These are phyloP conservation scores for Coemansia sp. DNA, from an alignment of 192 early-diverging fungal species.

Conservation along the genomic window DNA sequence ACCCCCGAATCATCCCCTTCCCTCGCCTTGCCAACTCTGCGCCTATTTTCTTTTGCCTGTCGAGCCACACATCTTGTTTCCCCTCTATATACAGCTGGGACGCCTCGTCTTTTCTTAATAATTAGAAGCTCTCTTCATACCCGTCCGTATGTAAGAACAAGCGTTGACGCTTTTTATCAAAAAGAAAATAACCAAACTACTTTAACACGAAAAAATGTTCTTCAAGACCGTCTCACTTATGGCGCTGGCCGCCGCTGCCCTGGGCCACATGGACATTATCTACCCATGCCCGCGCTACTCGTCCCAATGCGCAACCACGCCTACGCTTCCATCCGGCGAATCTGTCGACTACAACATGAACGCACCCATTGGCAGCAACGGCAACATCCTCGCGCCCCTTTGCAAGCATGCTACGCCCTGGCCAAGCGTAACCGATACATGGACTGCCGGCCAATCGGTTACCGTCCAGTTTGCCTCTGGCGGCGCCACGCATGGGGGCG, in stretches of 20 bases:
- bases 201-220: background rate
- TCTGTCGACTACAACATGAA: slow-evolving; percentile 42
- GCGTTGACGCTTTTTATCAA: background rate
- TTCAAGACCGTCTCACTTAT: background rate
- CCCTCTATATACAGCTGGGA: slow-evolving; percentile 46
- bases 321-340: slow-evolving; percentile 47
- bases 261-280: slow-evolving; percentile 42
- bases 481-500: slow-evolving; percentile 57
- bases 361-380: slow-evolving; percentile 37
- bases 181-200: background rate
- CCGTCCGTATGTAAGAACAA: background rate
- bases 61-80: slow-evolving; percentile 2
- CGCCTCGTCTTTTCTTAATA: background rate
- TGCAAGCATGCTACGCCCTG: slow-evolving; percentile 55
- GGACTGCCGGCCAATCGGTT: slow-evolving; percentile 56
- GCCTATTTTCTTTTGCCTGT: no score
- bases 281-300: slow-evolving; percentile 48
- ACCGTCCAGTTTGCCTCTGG: slow-evolving; percentile 45
- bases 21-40: no score
- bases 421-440: slow-evolving; percentile 19
- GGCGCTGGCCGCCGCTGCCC: background rate
- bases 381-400: slow-evolving; percentile 8
- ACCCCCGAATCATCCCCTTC: no score
- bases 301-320: slow-evolving; percentile 31
- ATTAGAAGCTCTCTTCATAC: background rate